Base-by-base conservation (phyloP, 495 filamentous ascomycete genomes). In the Aspergillus egyptiacus region DNA sequence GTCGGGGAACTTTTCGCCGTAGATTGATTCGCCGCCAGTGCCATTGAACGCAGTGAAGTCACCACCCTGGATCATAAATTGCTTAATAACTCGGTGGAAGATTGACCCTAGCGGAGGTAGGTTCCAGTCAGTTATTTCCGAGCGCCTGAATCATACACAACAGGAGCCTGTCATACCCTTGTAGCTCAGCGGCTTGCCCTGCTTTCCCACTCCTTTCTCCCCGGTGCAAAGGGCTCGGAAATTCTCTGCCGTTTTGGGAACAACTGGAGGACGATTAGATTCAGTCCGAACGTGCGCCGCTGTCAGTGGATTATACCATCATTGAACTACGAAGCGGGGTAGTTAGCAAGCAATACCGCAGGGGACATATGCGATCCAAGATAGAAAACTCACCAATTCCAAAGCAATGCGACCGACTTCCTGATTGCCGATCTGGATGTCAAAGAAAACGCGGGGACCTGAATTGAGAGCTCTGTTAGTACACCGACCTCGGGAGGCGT, bases 1-100 rank as follows among this genome's bases (percentile, higher is more conserved):
- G 61, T 99, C 93, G 60, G 86, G 87, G 62, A 99, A 99, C 71
- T 96, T 97, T 57, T 87, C 86, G 61, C 93, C 93, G 64, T 99
- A 99, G 66, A 99, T 97, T 20, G 86, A 91, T 73, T 97, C 93
- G 59, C 93, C 93, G 46, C 93, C 93, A 19, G 94, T 97, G 46
- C 93, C 88, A 68, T 99, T 91, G 66, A 89, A 91, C 20, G 80
- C 83, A 24, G 93, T 99, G 70, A 99, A 99, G 66, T 99, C 93
- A 66, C 93, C 93, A 57, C 94, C 93, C 70, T 99, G 93, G 66
- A 96, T 91, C 93, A 99, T 99, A 73, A 99, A 99, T 55, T 84
- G 77, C 72, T 96, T 96, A 77, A 99, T 99, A 54, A 99, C 87
- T 31, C 93, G 86, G 78, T 99, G 93, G 80, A 99, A 97, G 50